Base-by-base conservation (phyloP, 768 basidiomycete species). In the Strobilomyces dryophilus region DNA sequence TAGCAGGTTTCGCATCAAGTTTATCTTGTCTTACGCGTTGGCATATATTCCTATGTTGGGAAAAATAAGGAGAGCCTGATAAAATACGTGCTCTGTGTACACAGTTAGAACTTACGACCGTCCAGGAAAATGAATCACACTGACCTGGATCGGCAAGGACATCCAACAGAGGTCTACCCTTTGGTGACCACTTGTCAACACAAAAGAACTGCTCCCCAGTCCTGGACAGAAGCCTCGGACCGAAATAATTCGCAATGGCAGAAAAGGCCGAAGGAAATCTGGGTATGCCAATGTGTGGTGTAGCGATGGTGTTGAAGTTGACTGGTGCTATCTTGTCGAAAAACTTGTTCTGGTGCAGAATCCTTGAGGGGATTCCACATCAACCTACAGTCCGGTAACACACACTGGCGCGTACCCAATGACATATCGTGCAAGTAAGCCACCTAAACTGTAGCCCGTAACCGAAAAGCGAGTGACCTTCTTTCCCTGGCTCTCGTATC, bases 251-350 rank as follows among this genome's bases (percentile, higher is more conserved):
- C 11, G 76, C 62, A 0, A 89, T 44, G 1, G 72, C 70, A 1
- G 85, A 87, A 39, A 84, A 63, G 32, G 85, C 68, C 3, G 83
- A 81, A 26, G 78, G 76, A 56, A 85, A 85, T 61, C 74, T 73
- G 5, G 82, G 83, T 8, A 92, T 76, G 14, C 92, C 92, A 37
- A 92, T 74, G 56, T 91, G 86, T 2, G 92, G 92, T 0, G 92
- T 90, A 37, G 92, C 89, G 46, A 94, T 71, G 0, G 92, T 90
- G 49, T 81, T 82, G 67, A 94, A 95, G 66, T 91, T 92, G 49
- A 89, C 77, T 1, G 92, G 89, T 27, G 71, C 69, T 40, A 92
- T 77, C 2, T 73, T 71, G 2, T 84, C 75, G 62, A 95, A 95
- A 73, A 93, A 91, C 8, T 76, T 74, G 43, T 77, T 76, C 51